Conservation (phyloP, 345 rosid genomes). For the Diplotaxis tenuifolia region DNA sequence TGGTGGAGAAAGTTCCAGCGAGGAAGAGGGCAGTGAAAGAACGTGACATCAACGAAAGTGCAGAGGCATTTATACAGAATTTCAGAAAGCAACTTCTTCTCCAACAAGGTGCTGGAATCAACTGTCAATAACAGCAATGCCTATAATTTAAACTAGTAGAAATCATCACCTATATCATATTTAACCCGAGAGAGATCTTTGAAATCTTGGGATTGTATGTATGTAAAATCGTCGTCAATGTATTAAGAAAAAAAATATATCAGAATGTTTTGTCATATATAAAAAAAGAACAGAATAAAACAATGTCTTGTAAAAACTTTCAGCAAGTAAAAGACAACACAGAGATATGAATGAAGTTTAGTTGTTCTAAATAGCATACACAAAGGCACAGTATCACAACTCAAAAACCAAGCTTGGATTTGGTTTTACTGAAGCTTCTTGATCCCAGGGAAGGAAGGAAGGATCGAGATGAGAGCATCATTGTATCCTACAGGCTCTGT, state of each 20-base stretch:
- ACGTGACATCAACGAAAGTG: conserved; percentile 63
- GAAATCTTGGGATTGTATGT: conserved; percentile 15
- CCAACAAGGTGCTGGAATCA: conserved; percentile 67
- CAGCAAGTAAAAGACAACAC: conserved; percentile 4
- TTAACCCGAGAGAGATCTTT: not conserved
- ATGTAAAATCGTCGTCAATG: conserved; percentile 11
- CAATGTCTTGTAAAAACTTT: conserved; percentile 14
- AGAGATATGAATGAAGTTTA: conserved; percentile 25
- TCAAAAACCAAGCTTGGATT: conserved; percentile 20
- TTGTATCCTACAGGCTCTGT: conserved; percentile 89
- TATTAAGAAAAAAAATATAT: not conserved
- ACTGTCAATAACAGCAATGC: conserved; percentile 33
- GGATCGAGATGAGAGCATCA: conserved; percentile 76
- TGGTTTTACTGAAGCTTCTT: conserved; percentile 68
- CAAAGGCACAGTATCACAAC: conserved; percentile 15
- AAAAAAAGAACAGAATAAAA: not conserved
- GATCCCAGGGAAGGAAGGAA: conserved; percentile 88
- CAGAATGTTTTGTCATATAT: not conserved
- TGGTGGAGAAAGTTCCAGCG: conserved; percentile 8
- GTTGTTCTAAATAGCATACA: conserved; percentile 31
- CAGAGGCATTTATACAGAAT: conserved; percentile 73
- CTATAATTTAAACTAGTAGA: not conserved
- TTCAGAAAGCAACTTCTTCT: conserved; percentile 62
- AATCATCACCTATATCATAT: not conserved
- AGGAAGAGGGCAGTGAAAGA: conserved; percentile 25